phyloP scores from a whole-genome alignment of 2,329 filamentous ascomycete genomes.

The Penicillium italicum region DNA sequence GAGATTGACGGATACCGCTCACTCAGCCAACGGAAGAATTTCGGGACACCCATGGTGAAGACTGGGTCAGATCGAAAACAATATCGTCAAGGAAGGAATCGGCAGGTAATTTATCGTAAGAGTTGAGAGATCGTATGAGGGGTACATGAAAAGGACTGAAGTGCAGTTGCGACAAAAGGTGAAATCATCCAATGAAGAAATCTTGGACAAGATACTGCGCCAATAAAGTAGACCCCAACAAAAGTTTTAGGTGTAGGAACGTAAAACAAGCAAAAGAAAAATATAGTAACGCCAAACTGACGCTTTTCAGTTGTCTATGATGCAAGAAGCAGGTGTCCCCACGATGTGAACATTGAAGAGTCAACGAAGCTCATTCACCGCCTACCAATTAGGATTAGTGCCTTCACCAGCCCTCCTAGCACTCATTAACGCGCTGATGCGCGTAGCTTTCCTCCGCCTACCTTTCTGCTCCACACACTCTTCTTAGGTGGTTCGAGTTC shows the following conservation, averaged over 20 bases:
- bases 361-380: slow-evolving; percentile 26
- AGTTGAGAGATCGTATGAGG: neutral
- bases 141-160: slow-evolving; percentile 4
- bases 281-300: slow-evolving; percentile 1
- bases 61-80: slow-evolving; percentile 4
- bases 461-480: neutral
- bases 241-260: neutral
- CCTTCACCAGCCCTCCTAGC: neutral
- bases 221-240: neutral
- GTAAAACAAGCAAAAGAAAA: neutral
- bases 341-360: slow-evolving; percentile 8
- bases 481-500: neutral
- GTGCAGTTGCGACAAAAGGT: slow-evolving; percentile 9
- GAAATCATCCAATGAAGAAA: slow-evolving; percentile 3
- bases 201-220: slow-evolving; percentile 2
- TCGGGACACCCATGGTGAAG: slow-evolving; percentile 64
- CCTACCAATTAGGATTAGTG: slow-evolving; percentile 24
- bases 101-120: neutral
- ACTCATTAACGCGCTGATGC: slow-evolving; percentile 40
- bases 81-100: neutral
- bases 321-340: slow-evolving; percentile 6
- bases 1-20: slow-evolving; percentile 98
- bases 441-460: slow-evolving; percentile 18
- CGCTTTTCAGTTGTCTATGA: slow-evolving; percentile 8
- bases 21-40: slow-evolving; percentile 98